Conservation (phyloP, 2,329 filamentous ascomycete genomes). For the Fonsecaea erecta region DNA sequence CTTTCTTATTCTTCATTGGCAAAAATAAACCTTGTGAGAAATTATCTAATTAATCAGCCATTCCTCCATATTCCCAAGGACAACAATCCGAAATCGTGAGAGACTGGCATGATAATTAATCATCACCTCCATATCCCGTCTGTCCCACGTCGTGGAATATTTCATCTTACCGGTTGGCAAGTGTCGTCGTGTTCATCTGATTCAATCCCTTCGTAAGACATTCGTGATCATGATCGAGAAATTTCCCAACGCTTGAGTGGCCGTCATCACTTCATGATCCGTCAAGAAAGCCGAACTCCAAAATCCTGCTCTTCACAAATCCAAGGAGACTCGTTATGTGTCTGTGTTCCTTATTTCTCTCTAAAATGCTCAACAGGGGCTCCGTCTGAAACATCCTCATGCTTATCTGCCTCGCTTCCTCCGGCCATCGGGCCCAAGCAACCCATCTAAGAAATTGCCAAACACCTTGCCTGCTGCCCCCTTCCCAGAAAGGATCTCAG, state of each 20-base stretch:
- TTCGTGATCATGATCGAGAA: not conserved
- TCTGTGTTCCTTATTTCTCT: not conserved
- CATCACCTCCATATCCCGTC: not conserved
- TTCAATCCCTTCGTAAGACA: not conserved
- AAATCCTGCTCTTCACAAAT: not conserved
- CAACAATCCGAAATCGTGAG: not conserved
- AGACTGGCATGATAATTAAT: not conserved
- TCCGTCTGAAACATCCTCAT: not conserved
- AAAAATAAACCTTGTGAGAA: no score
- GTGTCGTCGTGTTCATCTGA: not conserved
- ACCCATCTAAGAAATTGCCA: slow-evolving; percentile 38
- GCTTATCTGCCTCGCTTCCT: slow-evolving; percentile 28
- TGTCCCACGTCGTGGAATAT: no score
- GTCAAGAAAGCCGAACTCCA: not conserved
- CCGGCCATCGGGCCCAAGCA: slow-evolving; percentile 34
- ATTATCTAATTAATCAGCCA: no score
- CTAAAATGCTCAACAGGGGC: not conserved
- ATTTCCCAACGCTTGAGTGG: not conserved
- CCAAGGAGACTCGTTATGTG: not conserved
- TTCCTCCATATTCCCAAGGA: no score
- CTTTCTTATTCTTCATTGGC: no score
- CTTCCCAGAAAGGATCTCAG: slow-evolving; percentile 45
- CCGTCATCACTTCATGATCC: not conserved
- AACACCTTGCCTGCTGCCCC: slow-evolving; percentile 38
- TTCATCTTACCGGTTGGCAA: no score